Base-by-base conservation (phyloP, 148 eudicot species). In the Rhododendron griersonianum region DNA sequence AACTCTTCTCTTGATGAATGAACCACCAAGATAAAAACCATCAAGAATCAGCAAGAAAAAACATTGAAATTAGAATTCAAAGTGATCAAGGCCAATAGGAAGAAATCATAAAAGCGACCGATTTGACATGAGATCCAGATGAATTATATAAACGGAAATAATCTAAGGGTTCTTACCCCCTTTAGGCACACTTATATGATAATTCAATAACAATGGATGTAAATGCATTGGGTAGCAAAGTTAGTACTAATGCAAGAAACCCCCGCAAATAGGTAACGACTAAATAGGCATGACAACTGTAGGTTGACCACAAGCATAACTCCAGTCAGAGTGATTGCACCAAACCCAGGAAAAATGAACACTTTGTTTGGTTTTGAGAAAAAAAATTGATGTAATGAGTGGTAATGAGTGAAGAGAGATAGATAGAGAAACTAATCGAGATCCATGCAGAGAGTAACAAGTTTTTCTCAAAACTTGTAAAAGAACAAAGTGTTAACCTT, bases 271-370 rank as follows among this genome's bases (percentile, higher is more conserved):
- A 48, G 53, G 47, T 55, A 76, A 53, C 16, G 8, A 39, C 35
- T 37, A 37, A 15, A 18, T 45, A 44, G 9, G 19, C 15, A 33
- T 57, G 23, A 57, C 3, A 21, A 35, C 33, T 82, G 33, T 39
- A 39, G 35, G 39, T 53, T 30, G 28, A 81, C 23, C 59, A 69
- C 10, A 63, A 63, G 59, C 59, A 8, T 28, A 83, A 15, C 59
- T 28, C 78, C 78, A 81, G 28, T 30, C 11, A 81, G 18, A 81
- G 35, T 53, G 50, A 30, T 86, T 82, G 88, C 83, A 37, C 79
- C 79, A 75, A 39, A 33, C 6, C 25, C 5, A 78, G 1, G 39
- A 44, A 78, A 74, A 78, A 44, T 19, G 3, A 78, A 44, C 45
- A 6, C 45, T 41, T 41, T 6, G 7, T 41, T 5, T 41, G 45